Percentiles rank a stretch among this genome's conserved stretches.
These are phyloP conservation scores for Pseudogymnoascus sp. DNA, from an alignment of 2,329 filamentous ascomycete genomes.

Conservation along the genomic window DNA sequence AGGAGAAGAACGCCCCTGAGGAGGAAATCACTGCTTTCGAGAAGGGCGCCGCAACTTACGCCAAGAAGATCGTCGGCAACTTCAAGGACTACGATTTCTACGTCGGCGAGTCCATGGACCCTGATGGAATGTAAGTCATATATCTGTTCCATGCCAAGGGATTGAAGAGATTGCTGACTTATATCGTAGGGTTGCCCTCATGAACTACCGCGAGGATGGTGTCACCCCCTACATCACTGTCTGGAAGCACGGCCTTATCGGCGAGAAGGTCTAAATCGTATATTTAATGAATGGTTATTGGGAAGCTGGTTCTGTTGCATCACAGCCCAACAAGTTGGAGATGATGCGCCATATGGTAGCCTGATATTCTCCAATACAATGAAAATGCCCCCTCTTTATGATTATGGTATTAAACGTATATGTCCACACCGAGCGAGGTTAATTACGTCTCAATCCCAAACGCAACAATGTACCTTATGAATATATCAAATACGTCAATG, in stretches of 20 bases:
- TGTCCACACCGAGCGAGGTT: not conserved
- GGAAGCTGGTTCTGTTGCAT: constrained; percentile 5
- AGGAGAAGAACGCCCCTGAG: constrained; percentile 51
- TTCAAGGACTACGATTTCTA: constrained; percentile 97
- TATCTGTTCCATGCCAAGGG: constrained; percentile 7
- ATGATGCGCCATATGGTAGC: constrained; percentile 3
- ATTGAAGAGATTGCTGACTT: constrained; percentile 9
- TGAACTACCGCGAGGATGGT: constrained; percentile 98
- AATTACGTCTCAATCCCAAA: not conserved
- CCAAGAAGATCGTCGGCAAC: constrained; percentile 72
- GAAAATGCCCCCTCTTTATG: constrained; percentile 4
- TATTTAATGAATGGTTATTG: constrained; percentile 8
- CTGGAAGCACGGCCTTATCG: constrained; percentile 90
- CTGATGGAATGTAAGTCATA: constrained; percentile 76
- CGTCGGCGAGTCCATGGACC: constrained; percentile 86
- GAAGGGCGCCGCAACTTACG: constrained; percentile 61
- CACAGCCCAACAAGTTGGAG: not conserved
- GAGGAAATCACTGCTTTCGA: constrained; percentile 73
- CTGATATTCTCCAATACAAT: constrained; percentile 8
- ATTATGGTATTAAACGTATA: not conserved
- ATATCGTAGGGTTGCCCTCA: constrained; percentile 65
- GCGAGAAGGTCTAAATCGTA: constrained; percentile 77
- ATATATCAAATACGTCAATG: not conserved
- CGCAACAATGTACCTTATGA: not conserved
- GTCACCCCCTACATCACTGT: constrained; percentile 79